Conservation (phyloP, 2,329 filamentous ascomycete species). For the Epichloe elymi region DNA sequence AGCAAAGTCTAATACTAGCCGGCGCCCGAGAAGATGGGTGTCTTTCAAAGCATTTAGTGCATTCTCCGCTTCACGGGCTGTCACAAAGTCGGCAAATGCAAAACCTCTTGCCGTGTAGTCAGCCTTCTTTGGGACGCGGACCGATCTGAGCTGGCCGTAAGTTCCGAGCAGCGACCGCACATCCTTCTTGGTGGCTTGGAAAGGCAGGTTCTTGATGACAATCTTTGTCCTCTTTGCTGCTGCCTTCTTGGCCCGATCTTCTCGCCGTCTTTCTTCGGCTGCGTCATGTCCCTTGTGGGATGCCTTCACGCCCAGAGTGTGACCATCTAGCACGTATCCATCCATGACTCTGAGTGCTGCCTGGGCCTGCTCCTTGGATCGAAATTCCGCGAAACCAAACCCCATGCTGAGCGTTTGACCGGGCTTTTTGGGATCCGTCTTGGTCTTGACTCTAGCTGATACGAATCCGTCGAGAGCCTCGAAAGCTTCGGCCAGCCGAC, state of each 20-base stretch:
- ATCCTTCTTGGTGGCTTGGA: constrained; percentile 93
- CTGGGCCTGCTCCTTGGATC: constrained; percentile 61
- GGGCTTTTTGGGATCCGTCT: constrained; percentile 79
- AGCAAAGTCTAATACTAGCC: constrained; percentile 83
- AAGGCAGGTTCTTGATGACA: constrained; percentile 95
- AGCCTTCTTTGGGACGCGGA: constrained; percentile 91
- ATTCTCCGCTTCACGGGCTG: constrained; percentile 75
- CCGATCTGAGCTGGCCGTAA: constrained; percentile 84
- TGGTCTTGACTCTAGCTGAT: constrained; percentile 83
- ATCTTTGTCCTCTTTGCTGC: constrained; percentile 75
- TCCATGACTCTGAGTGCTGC: constrained; percentile 78
- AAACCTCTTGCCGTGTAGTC: constrained; percentile 82
- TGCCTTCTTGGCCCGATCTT: constrained; percentile 71
- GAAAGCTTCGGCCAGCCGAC: constrained; percentile 65
- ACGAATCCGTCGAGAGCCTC: constrained; percentile 74
- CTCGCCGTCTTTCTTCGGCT: constrained; percentile 70
- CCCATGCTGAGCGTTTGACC: constrained; percentile 90
- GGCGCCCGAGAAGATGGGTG: constrained; percentile 83
- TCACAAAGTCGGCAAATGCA: constrained; percentile 93
- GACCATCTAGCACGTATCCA: constrained; percentile 72
- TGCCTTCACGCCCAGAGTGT: constrained; percentile 71
- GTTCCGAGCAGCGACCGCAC: constrained; percentile 72
- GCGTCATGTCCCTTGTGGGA: constrained; percentile 82
- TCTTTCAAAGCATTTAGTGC: constrained; percentile 83
- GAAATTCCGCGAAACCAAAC: constrained; percentile 90